Evolutionary conservation across 1,284 basidiomycete species (phyloP).

Genomic region (Fistulinella cinereoalba): DNA sequence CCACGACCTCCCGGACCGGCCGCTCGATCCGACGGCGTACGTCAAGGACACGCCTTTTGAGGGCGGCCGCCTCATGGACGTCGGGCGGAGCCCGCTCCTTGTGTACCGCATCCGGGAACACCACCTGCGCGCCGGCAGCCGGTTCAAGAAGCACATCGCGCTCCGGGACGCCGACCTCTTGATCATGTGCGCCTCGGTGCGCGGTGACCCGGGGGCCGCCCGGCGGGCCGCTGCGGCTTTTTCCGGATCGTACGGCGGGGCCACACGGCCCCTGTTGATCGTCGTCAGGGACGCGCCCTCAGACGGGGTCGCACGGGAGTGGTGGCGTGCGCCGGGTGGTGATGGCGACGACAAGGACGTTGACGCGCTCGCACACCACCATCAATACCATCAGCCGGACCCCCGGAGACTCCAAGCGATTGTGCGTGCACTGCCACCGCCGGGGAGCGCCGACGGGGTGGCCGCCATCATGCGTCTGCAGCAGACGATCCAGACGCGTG

Average conservation of each 20-base stretch:
- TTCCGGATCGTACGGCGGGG: slow-evolving; percentile 24
- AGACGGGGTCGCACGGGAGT: slow-evolving; percentile 18
- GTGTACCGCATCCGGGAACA: slow-evolving; percentile 23
- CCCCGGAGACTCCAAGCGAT: slow-evolving; percentile 17
- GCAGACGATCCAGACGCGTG: slow-evolving; percentile 20
- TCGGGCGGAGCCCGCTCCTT: slow-evolving; percentile 13
- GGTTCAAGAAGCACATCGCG: slow-evolving; percentile 26
- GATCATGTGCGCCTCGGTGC: slow-evolving; percentile 22
- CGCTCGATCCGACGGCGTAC: slow-evolving; percentile 3
- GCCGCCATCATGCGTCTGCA: slow-evolving; percentile 10
- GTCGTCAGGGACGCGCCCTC: slow-evolving; percentile 24
- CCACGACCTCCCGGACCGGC: slow-evolving; percentile 22
- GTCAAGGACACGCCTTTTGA: slow-evolving; percentile 19
- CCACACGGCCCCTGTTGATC: slow-evolving; percentile 26
- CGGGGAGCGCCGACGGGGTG: neutral
- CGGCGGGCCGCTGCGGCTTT: slow-evolving; percentile 19
- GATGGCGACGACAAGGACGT: neutral
- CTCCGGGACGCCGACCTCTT: slow-evolving; percentile 28
- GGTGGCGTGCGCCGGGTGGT: slow-evolving; percentile 17
- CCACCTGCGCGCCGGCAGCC: slow-evolving; percentile 20
- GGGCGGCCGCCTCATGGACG: slow-evolving; percentile 19
- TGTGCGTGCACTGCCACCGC: slow-evolving; percentile 22
- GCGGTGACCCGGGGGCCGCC: neutral
- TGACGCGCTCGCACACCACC: too few relatives aligned
- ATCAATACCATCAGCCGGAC: neutral